Evolutionary conservation across 2,329 filamentous ascomycete genomes (phyloP).

Genomic region (Aspergillus cejpii): DNA sequence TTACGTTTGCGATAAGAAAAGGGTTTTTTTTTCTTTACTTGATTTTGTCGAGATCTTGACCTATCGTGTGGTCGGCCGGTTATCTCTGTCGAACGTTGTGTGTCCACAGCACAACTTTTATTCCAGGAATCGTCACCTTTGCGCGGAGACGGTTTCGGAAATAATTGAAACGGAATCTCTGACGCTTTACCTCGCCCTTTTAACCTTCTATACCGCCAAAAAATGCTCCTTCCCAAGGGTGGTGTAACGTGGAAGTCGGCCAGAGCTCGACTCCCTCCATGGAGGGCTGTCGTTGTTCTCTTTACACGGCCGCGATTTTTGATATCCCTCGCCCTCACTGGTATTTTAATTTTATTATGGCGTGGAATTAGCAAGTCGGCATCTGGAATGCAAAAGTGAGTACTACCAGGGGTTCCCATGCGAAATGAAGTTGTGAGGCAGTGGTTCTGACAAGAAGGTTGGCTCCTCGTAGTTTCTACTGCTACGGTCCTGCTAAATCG

Average conservation of each 20-base stretch:
- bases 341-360: constrained; percentile 76
- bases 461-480: constrained; percentile 68
- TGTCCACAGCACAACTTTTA: constrained; percentile 1
- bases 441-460: constrained; percentile 12
- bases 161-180: neutral
- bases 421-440: neutral
- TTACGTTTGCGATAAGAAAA: neutral
- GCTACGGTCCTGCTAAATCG: constrained; percentile 90
- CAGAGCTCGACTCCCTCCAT: constrained; percentile 68
- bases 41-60: neutral
- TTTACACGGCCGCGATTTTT: constrained; percentile 73
- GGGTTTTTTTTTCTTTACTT: neutral
- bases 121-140: constrained; percentile 12
- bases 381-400: constrained; percentile 84
- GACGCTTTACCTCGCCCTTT: neutral
- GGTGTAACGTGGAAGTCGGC: constrained; percentile 90
- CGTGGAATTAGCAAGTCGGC: constrained; percentile 73
- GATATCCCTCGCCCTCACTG: constrained; percentile 62
- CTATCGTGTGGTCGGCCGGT: neutral
- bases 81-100: neutral
- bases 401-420: constrained; percentile 2
- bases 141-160: constrained; percentile 5
- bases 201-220: constrained; percentile 19
- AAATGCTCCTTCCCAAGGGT: constrained; percentile 85
- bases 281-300: constrained; percentile 62